Conservation (phyloP, 495 filamentous ascomycete species). For the Astrothelium subdiscretum region DNA sequence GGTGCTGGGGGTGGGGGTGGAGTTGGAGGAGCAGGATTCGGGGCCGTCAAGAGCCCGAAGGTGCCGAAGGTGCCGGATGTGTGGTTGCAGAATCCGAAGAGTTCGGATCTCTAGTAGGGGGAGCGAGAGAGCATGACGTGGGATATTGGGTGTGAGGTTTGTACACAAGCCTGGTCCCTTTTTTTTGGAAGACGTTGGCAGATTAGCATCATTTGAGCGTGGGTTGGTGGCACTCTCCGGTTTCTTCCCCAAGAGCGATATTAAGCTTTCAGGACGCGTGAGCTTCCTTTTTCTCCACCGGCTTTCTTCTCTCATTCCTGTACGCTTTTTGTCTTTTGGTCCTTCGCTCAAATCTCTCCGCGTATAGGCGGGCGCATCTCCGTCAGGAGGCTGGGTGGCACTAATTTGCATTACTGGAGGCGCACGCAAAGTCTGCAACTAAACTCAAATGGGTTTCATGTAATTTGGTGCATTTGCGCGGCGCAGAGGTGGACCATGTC, state of each 20-base stretch:
- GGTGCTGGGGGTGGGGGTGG: slow-evolving; percentile 1
- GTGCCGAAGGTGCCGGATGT: slow-evolving; percentile 31
- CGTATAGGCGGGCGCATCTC: neutral
- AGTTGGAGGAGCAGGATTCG: neutral
- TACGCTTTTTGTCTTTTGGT: neutral
- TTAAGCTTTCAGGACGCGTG: too few species aligned
- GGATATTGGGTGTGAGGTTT: slow-evolving; percentile 5
- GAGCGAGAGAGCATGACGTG: neutral
- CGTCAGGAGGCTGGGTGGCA: neutral
- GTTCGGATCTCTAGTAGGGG: slow-evolving; percentile 16
- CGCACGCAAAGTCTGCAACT: neutral
- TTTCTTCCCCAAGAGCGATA: too few species aligned
- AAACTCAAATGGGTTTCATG: neutral
- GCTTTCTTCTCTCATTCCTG: neutral
- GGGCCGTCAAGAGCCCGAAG: slow-evolving; percentile 24
- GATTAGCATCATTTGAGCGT: neutral
- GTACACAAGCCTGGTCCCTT: too few species aligned
- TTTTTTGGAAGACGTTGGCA: too few species aligned
- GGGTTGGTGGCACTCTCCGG: neutral
- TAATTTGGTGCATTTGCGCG: slow-evolving; percentile 6
- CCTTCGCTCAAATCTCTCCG: too few species aligned
- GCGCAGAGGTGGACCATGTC: slow-evolving; percentile 2
- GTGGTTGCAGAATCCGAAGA: slow-evolving; percentile 24
- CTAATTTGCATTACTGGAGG: slow-evolving; percentile 2
- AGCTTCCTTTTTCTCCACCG: neutral